Conservation (phyloP, 331 rosid genomes). For the Spiraea crenata region DNA sequence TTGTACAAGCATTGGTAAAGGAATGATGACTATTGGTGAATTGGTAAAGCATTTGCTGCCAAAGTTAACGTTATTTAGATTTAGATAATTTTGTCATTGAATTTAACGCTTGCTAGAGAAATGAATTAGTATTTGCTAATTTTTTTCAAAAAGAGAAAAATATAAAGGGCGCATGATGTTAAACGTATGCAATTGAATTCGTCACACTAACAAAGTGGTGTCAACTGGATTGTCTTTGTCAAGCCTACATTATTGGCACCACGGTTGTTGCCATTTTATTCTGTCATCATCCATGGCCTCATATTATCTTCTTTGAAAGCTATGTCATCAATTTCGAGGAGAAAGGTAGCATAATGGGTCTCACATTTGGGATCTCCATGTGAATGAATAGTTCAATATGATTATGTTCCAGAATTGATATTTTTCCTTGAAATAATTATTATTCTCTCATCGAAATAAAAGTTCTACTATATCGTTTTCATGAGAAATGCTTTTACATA, state of each 20-base stretch:
- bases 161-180: background rate
- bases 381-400: too few species aligned
- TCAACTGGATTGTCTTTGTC: background rate
- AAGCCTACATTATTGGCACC: background rate
- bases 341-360: background rate
- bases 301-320: background rate
- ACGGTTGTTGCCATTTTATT: background rate
- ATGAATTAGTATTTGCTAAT: background rate
- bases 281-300: background rate
- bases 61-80: background rate
- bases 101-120: background rate
- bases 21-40: too few species aligned
- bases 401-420: too few species aligned
- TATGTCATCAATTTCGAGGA: background rate
- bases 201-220: background rate
- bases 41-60: too few species aligned
- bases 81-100: background rate
- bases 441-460: too few species aligned
- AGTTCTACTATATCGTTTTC: too few species aligned
- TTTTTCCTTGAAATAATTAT: too few species aligned
- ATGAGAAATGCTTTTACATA: too few species aligned
- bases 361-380: too few species aligned
- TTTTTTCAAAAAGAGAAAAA: background rate
- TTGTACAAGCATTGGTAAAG: too few species aligned
- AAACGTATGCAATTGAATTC: background rate